Base-by-base conservation (phyloP, 148 eudicot genomes). In the Simmondsia chinensis region DNA sequence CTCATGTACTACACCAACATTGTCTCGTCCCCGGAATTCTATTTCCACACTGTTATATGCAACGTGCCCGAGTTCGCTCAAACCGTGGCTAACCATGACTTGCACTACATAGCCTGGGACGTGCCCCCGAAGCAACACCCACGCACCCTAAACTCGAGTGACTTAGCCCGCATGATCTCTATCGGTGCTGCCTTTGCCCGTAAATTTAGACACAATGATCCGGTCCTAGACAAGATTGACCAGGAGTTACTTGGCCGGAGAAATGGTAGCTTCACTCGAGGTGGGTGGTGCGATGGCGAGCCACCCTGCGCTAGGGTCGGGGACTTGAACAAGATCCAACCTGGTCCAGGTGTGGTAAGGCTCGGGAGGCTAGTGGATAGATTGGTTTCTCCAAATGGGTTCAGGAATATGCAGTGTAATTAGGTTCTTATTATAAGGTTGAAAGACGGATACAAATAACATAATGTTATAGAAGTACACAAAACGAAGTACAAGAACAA, bases 1-100 rank as follows among this genome's bases (percentile, higher is more conserved):
- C 89, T 93, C 13, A 86, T 93, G 99, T 93, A 93, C 71, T 80
- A 93, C 66, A 22, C 99, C 21, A 93, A 93, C 55, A 86, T 93
- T 39, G 59, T 82, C 15, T 93, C 99, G 14, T 82, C 99, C 10
- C 99, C 99, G 0, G 99, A 93, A 67, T 74, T 75, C 65, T 93
- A 93, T 51, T 93, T 93, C 44, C 99, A 93, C 33, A 93, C 99
- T 2, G 94, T 86, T 37, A 62, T 82, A 22, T 93, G 99, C 72
- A 93, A 93, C 23, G 70, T 42, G 6, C 94, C 94, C 0, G 73
- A 82, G 47, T 93, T 76, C 42, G 50, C 60, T 18, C 46, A 63
- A 36, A 82, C 95, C 1, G 84, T 61, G 0, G 64, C 73, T 16
- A 93, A 93, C 65, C 89, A 86, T 11, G 99, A 93, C 52, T 73